Evolutionary conservation across 2,329 filamentous ascomycete species (phyloP).

Genomic region (Cladosporium sp.): DNA sequence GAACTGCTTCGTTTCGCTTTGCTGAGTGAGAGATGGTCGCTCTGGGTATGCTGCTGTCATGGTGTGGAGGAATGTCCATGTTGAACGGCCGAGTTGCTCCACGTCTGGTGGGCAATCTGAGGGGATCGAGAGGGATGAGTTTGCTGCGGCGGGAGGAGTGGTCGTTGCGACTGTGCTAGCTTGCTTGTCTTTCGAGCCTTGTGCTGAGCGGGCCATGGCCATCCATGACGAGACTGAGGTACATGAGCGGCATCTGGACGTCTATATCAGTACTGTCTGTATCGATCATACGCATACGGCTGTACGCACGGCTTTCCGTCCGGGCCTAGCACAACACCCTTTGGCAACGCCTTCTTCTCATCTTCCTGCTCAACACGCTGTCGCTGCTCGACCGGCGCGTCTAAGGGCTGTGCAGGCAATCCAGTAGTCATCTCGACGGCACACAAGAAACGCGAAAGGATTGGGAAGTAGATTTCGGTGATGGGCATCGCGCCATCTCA

Average conservation of each 20-base stretch:
- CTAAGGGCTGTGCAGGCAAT: slow-evolving; percentile 34
- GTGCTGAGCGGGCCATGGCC: slow-evolving; percentile 52
- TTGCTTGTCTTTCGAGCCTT: slow-evolving; percentile 25
- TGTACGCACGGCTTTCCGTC: slow-evolving; percentile 76
- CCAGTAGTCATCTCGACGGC: slow-evolving; percentile 34
- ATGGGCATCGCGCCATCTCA: slow-evolving; percentile 30
- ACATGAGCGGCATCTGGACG: slow-evolving; percentile 64
- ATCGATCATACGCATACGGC: fast-evolving
- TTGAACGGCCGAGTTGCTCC: slow-evolving; percentile 75
- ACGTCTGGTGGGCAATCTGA: slow-evolving; percentile 86
- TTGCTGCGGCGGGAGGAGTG: slow-evolving; percentile 33
- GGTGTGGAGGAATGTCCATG: slow-evolving; percentile 91
- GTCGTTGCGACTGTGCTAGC: slow-evolving; percentile 25
- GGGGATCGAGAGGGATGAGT: slow-evolving; percentile 33
- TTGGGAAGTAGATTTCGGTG: slow-evolving; percentile 33
- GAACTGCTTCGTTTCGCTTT: slow-evolving; percentile 73
- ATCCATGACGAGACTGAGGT: slow-evolving; percentile 59
- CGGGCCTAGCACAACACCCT: slow-evolving; percentile 69
- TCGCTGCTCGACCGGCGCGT: slow-evolving; percentile 27
- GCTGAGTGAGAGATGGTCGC: slow-evolving; percentile 62
- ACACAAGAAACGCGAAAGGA: slow-evolving; percentile 36
- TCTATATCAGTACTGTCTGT: neutral
- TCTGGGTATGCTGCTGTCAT: slow-evolving; percentile 84
- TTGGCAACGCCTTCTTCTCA: slow-evolving; percentile 54
- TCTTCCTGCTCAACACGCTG: slow-evolving; percentile 22